These are phyloP conservation scores for Blastobotrys serpentis DNA, from an alignment of 1,139 yeast species.

Conservation along the genomic window DNA sequence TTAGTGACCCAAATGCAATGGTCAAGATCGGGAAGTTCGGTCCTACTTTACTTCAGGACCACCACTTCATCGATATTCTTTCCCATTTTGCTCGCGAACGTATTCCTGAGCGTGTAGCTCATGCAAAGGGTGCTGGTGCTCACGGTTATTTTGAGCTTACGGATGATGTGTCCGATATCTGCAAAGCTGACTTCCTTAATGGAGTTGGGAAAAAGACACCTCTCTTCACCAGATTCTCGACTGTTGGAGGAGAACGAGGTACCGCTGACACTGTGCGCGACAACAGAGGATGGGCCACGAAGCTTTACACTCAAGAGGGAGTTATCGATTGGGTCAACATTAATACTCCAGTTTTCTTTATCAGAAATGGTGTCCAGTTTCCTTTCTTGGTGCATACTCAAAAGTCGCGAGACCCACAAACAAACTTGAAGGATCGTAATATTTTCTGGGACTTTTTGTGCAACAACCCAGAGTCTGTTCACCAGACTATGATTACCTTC, in stretches of 20 bases:
- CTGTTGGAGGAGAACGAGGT: slow-evolving; percentile 84
- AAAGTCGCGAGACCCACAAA: slow-evolving; percentile 71
- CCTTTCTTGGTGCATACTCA: slow-evolving; percentile 84
- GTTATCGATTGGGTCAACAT: slow-evolving; percentile 81
- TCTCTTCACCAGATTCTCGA: slow-evolving; percentile 71
- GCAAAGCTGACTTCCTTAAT: slow-evolving; percentile 66
- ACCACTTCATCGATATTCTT: slow-evolving; percentile 67
- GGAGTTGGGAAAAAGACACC: slow-evolving; percentile 72
- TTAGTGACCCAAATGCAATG: slow-evolving; percentile 62
- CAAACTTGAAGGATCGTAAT: slow-evolving; percentile 70
- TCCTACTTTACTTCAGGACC: slow-evolving; percentile 73
- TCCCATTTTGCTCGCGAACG: slow-evolving; percentile 84
- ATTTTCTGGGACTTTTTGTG: slow-evolving; percentile 67
- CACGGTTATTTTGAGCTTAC: slow-evolving; percentile 76
- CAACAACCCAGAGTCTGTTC: slow-evolving; percentile 59
- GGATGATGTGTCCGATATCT: slow-evolving; percentile 72
- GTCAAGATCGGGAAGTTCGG: slow-evolving; percentile 73
- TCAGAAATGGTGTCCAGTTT: slow-evolving; percentile 81
- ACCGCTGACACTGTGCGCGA: slow-evolving; percentile 83
- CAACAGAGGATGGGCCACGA: slow-evolving; percentile 81
- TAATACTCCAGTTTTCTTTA: slow-evolving; percentile 82
- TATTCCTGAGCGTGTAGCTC: slow-evolving; percentile 84
- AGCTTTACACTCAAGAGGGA: slow-evolving; percentile 82
- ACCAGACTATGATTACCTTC: slow-evolving; percentile 60
- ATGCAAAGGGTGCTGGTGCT: slow-evolving; percentile 87